These are phyloP conservation scores for Heracleum sosnowskyi DNA, from an alignment of 129 eudicot genomes.

Conservation along the genomic window DNA sequence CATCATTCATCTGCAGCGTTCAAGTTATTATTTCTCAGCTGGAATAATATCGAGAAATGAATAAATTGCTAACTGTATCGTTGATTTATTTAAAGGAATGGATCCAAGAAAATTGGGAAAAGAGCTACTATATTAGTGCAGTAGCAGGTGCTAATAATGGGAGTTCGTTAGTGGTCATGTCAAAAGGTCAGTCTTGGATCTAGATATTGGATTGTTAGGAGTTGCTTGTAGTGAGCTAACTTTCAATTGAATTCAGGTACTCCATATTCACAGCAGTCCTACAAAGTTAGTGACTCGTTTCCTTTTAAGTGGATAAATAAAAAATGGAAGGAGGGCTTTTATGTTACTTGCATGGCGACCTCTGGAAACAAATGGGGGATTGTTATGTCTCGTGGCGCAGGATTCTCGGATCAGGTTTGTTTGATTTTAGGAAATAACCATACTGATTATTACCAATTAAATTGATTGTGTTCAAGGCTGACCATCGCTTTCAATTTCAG, in stretches of 20 bases:
- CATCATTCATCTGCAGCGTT: conserved; percentile 1
- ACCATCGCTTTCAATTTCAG: conserved; percentile 22
- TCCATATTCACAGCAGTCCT: conserved; percentile 69
- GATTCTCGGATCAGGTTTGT: conserved; percentile 63
- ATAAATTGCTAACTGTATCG: not conserved
- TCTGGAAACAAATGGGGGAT: conserved; percentile 84
- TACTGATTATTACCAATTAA: not conserved
- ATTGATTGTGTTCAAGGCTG: not conserved
- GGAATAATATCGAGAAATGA: not conserved
- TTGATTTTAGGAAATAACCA: not conserved
- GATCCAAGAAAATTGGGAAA: conserved; percentile 95
- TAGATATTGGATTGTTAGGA: not conserved
- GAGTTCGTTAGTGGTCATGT: conserved; percentile 80
- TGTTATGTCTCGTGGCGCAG: conserved; percentile 88
- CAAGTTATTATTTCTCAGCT: not conserved
- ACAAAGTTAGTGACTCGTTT: conserved; percentile 81
- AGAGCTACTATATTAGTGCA: conserved; percentile 68
- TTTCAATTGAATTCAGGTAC: conserved; percentile 39
- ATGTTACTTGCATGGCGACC: conserved; percentile 87
- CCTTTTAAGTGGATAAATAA: conserved; percentile 93
- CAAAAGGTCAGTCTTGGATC: conserved; percentile 45
- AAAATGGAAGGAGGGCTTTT: conserved; percentile 86
- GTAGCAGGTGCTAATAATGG: conserved; percentile 79
- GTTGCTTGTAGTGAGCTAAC: not conserved
- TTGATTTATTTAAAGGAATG: conserved; percentile 47